Evolutionary conservation across 305 asterid genomes (phyloP).

Genomic region (Fraxinus angustifolia): DNA sequence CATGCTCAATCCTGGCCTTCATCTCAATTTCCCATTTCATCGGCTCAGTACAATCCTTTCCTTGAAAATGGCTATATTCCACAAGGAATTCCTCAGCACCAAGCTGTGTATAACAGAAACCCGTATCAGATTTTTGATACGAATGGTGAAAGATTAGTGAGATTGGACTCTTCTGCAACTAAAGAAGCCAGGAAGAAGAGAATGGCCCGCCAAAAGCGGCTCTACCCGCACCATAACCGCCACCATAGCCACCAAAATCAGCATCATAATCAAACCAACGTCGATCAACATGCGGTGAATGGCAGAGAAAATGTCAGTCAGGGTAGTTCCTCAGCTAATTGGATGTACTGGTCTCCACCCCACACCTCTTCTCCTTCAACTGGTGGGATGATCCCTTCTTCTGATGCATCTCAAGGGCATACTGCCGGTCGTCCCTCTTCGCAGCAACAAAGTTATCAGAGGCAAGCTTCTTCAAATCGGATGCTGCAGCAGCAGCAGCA

Average conservation of each 20-base stretch:
- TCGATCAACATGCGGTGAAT: constrained; percentile 20
- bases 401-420: constrained; percentile 26
- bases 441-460: constrained; percentile 32
- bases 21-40: constrained; percentile 27
- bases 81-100: constrained; percentile 28
- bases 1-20: constrained; percentile 49
- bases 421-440: constrained; percentile 20
- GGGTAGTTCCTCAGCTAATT: constrained; percentile 27
- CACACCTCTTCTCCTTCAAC: constrained; percentile 22
- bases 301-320: constrained; percentile 24
- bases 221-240: constrained; percentile 40
- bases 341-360: constrained; percentile 40
- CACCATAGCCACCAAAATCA: constrained; percentile 31
- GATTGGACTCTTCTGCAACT: constrained; percentile 64
- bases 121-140: constrained; percentile 47
- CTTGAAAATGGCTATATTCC: constrained; percentile 27
- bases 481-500: constrained; percentile 29
- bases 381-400: constrained; percentile 15
- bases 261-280: constrained; percentile 28
- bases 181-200: constrained; percentile 91
- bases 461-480: constrained; percentile 30
- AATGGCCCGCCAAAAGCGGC: constrained; percentile 78
- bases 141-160: constrained; percentile 43
- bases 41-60: constrained; percentile 38
- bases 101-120: constrained; percentile 28